Evolutionary conservation across 2,329 filamentous ascomycete species (phyloP), one percentile per base, ranked within the genome.

Genomic region (Chaetomium strumarium): DNA sequence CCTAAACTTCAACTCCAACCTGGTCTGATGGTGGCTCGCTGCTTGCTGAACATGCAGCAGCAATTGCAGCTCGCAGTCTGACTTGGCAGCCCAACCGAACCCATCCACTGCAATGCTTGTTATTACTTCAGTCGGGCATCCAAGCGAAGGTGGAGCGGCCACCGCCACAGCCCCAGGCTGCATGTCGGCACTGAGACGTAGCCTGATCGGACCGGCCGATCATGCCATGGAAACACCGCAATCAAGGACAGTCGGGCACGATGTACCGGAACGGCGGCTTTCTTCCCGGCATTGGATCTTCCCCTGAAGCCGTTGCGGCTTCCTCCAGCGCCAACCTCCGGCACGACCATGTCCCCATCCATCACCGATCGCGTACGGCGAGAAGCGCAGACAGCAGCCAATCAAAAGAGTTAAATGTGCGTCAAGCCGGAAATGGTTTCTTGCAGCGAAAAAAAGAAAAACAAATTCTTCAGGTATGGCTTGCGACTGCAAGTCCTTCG

Each of bases 381-480:
- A 36, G n/a, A 6, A 9, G 31, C 16, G 13, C 19, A 40, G 2
- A 31, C 14, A n/a, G 39, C 24, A 45, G 41, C 49, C 49, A 51
- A 51, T 51, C 49, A 51, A 19, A 50, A n/a, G 5, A 19, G 20
- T 12, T 29, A 49, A 42, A 40, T 36, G 30, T 49, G 12, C 33
- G 16, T 43, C 16, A 13, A 38, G 31, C 43, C 39, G 7, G 43
- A 42, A 38, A 17, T 14, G 19, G 19, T 24, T n/a, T 46, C 42
- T 34, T 41, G n/a, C 37, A 34, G 34, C 24, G 41, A 51, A 46
- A 45, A 12, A n/a, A n/a, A n/a, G n/a, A n/a, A n/a, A n/a, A n/a
- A n/a, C n/a, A n/a, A 1, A 4, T n/a, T 36, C 14, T 36, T 31
- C 42, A 16, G 12, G 42, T 34, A 36, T 17, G 16, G 16, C 42